Evolutionary conservation across 202 grass and related monocot species (phyloP).

Genomic region (Setaria viridis): DNA sequence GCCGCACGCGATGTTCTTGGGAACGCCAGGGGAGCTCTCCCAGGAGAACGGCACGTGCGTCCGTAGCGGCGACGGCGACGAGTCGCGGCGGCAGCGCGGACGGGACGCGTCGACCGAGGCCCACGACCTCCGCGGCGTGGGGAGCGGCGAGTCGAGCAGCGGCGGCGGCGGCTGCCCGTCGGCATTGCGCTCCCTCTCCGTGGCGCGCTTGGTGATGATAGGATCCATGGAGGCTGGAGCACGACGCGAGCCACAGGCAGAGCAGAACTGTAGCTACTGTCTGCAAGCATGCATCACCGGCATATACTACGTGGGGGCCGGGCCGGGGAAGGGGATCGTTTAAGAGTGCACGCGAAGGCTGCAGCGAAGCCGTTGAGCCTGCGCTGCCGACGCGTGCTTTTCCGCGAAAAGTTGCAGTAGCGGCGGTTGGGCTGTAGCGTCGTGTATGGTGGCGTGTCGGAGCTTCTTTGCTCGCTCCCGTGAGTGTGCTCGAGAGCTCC

Average conservation of each 20-base stretch:
- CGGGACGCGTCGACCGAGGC: constrained; percentile 38
- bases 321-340: background rate
- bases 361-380: constrained; percentile 38
- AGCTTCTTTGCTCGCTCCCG: constrained; percentile 37
- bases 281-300: constrained; percentile 14
- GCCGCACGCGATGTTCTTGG: constrained; percentile 48
- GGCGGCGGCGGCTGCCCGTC: constrained; percentile 43
- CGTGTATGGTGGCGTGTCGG: constrained; percentile 42
- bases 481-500: constrained; percentile 42
- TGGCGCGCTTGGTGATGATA: constrained; percentile 52
- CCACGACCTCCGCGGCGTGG: constrained; percentile 78
- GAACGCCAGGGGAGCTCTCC: constrained; percentile 95
- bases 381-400: constrained; percentile 37
- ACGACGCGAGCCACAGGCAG: background rate
- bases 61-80: constrained; percentile 57
- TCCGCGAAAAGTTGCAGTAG: background rate
- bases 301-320: constrained; percentile 6
- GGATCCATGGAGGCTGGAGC: constrained; percentile 40
- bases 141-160: constrained; percentile 80
- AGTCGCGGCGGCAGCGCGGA: constrained; percentile 33
- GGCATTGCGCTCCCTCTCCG: constrained; percentile 43
- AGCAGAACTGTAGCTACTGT: constrained; percentile 18
- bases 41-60: constrained; percentile 86
- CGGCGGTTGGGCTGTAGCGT: constrained; percentile 50
- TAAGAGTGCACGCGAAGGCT: constrained; percentile 55